Base-by-base conservation (phyloP, 108 stramenopile genomes). In the Nitzschia sp. region DNA sequence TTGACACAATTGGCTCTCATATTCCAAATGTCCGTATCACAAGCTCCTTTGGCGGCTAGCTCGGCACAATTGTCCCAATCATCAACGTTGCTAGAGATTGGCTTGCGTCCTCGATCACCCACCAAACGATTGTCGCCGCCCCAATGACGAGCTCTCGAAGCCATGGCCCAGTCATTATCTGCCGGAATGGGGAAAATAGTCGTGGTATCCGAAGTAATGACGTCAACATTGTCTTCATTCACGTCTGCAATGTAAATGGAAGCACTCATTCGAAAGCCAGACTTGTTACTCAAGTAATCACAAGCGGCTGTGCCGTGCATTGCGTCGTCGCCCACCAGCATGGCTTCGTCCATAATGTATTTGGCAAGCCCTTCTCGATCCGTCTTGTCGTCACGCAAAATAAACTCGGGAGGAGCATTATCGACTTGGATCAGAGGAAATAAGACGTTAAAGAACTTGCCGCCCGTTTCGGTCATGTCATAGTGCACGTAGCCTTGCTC, bases 381-480 rank as follows among this genome's bases (percentile, higher is more conserved):
- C 38, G 38, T 9, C 38, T 42, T 13, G 38, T 42, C 38, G 13
- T 42, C 38, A 6, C 38, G 38, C 38, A 42, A 42, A 13, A 42
- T 13, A 13, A 42, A 42, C 13, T 42, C 38, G 38, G 38, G 38
- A 13, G 38, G 38, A 42, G 38, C 38, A 42, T 42, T 42, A 13
- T 42, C 38, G 6, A 42, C 38, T 13, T 42, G 38, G 6, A 42
- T 13, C 9, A 42, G 38, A 6, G 54, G 54, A 46, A 56, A 26
- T 3, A 70, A 21, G 24, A 74, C 31, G 47, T 60, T 74, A 34
- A 60, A 60, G 19, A 74, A 57, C n/a, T 19, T 46, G 38, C 58
- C 58, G 24, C 53, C 64, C 34, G 27, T 59, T 18, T 24, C 70
- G 11, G 28, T 35, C 70, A 71, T 45, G 23, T 71, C 68, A 13